These are phyloP conservation scores for Cronartium ribicola DNA, from an alignment of 1,284 basidiomycete genomes.

Conservation along the genomic window DNA sequence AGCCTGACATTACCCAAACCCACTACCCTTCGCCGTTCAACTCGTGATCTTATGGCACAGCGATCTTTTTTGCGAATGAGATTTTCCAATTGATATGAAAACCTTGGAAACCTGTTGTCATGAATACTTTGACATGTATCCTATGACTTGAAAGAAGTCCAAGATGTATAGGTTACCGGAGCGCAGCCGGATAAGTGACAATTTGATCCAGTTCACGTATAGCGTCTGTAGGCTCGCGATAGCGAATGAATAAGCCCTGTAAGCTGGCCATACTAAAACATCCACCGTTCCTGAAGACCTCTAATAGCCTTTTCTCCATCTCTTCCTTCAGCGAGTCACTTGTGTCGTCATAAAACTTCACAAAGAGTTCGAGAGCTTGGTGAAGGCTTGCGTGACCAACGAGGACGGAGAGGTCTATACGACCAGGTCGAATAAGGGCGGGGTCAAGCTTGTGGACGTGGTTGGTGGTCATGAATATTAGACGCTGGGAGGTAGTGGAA, in stretches of 20 bases:
- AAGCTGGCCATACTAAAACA: constrained; percentile 86
- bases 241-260: constrained; percentile 85
- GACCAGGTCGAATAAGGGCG: constrained; percentile 87
- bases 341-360: constrained; percentile 67
- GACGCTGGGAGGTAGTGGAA: constrained; percentile 83
- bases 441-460: constrained; percentile 77
- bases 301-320: constrained; percentile 59
- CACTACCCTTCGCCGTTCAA: too few relatives aligned
- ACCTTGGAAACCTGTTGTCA: too few relatives aligned
- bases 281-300: constrained; percentile 56
- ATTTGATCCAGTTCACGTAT: constrained; percentile 35
- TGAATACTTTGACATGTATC: too few relatives aligned
- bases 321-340: constrained; percentile 54
- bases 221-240: constrained; percentile 49
- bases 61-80: too few relatives aligned
- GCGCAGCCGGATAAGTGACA: constrained; percentile 18
- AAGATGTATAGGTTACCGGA: not conserved
- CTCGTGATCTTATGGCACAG: too few relatives aligned
- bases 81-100: too few relatives aligned
- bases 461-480: constrained; percentile 99
- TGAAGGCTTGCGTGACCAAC: constrained; percentile 80
- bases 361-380: constrained; percentile 76
- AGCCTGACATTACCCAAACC: too few relatives aligned
- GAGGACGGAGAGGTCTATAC: constrained; percentile 79
- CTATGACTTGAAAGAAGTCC: too few relatives aligned